Percentiles rank a stretch among this genome's conserved stretches.
Evolutionary conservation across 129 eudicot genomes (phyloP).

Genomic region (Flaveria brownii): DNA sequence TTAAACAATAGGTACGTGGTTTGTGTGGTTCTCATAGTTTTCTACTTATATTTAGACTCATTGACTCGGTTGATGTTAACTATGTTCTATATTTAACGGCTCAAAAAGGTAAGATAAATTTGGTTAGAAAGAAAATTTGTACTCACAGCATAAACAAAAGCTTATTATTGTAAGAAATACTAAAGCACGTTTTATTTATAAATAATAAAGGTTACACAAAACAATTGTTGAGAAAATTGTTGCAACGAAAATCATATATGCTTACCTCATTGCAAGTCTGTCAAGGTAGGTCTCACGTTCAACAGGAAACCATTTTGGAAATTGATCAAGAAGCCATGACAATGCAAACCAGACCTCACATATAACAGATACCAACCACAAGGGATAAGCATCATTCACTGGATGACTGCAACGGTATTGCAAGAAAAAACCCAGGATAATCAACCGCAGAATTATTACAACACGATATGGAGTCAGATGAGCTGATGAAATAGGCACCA

Average conservation of each 20-base stretch:
- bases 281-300: constrained; percentile 81
- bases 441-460: constrained; percentile 56
- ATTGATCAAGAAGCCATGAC: constrained; percentile 83
- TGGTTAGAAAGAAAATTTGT: no score
- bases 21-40: no score
- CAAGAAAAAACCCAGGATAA: constrained; percentile 62
- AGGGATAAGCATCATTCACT: constrained; percentile 64
- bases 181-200: neutral
- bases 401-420: constrained; percentile 71
- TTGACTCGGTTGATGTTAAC: no score
- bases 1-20: no score
- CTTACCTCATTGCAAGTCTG: constrained; percentile 73
- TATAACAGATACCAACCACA: constrained; percentile 72
- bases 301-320: constrained; percentile 81
- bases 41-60: neutral
- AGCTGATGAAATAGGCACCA: constrained; percentile 63
- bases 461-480: constrained; percentile 68
- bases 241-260: neutral
- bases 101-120: no score
- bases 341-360: constrained; percentile 81
- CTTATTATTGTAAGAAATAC: neutral
- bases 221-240: neutral
- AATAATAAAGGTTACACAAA: neutral
- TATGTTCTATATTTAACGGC: no score
- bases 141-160: no score